phyloP scores from a whole-genome alignment of 148 eudicot genomes.

The Salicornia ramosissima region DNA sequence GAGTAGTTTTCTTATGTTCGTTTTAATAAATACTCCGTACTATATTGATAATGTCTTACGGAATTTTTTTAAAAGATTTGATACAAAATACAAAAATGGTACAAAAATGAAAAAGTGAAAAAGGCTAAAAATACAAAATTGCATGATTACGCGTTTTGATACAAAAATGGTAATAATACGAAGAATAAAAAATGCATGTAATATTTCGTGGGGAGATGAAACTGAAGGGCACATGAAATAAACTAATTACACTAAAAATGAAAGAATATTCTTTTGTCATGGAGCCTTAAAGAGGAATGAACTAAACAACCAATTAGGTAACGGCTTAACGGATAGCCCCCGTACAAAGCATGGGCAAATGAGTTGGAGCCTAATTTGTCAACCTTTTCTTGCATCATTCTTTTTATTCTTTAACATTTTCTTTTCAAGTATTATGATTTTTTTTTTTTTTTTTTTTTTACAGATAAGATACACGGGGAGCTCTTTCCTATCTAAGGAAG shows the following conservation, averaged over 20 bases:
- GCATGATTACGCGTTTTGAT: not conserved
- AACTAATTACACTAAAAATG: not conserved
- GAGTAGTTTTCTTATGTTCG: too few relatives aligned
- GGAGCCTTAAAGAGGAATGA: slow-evolving; percentile 16
- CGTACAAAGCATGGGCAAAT: not conserved
- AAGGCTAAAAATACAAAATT: too few relatives aligned
- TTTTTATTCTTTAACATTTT: not conserved
- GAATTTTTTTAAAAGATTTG: too few relatives aligned
- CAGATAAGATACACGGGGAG: too few relatives aligned
- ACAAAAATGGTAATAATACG: too few relatives aligned
- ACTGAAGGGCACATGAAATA: slow-evolving; percentile 12
- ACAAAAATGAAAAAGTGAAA: too few relatives aligned
- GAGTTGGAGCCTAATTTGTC: slow-evolving; percentile 4
- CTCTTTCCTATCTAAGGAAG: too few relatives aligned
- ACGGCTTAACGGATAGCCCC: slow-evolving; percentile 22
- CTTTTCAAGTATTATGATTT: not conserved
- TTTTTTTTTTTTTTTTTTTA: too few relatives aligned
- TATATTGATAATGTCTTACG: too few relatives aligned
- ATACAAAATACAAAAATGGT: too few relatives aligned
- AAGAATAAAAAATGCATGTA: too few relatives aligned
- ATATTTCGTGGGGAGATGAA: slow-evolving; percentile 6
- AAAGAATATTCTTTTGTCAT: slow-evolving; percentile 21
- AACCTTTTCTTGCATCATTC: slow-evolving; percentile 10
- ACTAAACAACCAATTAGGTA: slow-evolving; percentile 5
- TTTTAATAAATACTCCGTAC: too few relatives aligned